phyloP scores from a whole-genome alignment of 2,329 filamentous ascomycete genomes.

The Tolypocladium tundrense region DNA sequence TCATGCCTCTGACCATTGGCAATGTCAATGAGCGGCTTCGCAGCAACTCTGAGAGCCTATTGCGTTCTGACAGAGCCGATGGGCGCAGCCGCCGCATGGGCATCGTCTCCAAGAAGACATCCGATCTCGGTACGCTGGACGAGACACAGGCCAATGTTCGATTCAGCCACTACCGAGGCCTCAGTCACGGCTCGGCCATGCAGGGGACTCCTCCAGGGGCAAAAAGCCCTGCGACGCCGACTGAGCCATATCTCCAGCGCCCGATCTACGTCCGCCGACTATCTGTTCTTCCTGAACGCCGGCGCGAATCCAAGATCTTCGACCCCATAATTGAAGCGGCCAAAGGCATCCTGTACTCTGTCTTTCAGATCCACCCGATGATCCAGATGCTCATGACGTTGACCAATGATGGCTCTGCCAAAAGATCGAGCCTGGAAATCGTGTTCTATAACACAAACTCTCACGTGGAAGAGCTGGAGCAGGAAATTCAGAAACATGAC shows the following conservation, averaged over 20 bases:
- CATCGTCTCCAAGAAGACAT: conserved; percentile 48
- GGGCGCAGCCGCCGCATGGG: conserved; percentile 55
- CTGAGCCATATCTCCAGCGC: conserved; percentile 45
- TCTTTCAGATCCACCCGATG: conserved; percentile 59
- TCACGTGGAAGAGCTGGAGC: conserved; percentile 55
- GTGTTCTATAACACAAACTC: conserved; percentile 59
- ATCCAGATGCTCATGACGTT: conserved; percentile 56
- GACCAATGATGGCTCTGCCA: conserved; percentile 48
- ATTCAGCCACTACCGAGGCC: conserved; percentile 55
- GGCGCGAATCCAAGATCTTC: conserved; percentile 49
- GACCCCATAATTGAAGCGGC: conserved; percentile 55
- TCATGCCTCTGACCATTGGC: conserved; percentile 61
- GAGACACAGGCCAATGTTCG: conserved; percentile 53
- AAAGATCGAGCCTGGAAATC: conserved; percentile 54
- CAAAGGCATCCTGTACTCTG: conserved; percentile 55
- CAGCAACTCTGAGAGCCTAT: conserved; percentile 53
- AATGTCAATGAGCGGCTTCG: conserved; percentile 58
- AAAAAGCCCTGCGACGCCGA: conserved; percentile 49
- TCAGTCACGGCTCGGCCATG: conserved; percentile 62
- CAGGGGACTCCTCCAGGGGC: conserved; percentile 34
- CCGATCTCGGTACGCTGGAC: conserved; percentile 52
- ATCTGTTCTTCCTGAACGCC: conserved; percentile 52
- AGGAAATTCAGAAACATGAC: conserved; percentile 54
- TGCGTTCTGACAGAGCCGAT: conserved; percentile 42
- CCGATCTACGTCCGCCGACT: conserved; percentile 54